Conservation (phyloP, 148 eudicot species). For the Polygonum maritimum region DNA sequence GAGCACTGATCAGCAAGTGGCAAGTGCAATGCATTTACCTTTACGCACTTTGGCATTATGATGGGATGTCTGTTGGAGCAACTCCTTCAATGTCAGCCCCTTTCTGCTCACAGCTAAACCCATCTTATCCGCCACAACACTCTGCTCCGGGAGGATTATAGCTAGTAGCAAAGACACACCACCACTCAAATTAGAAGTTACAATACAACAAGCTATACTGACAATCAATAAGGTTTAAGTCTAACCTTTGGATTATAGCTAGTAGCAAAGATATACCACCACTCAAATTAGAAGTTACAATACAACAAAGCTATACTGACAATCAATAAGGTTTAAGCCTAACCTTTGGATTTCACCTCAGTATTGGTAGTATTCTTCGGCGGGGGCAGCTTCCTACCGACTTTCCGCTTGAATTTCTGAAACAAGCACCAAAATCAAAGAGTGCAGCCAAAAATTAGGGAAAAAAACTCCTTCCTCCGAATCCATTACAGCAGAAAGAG, state of each 20-base stretch:
- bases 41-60: conserved; percentile 84
- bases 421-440: background rate
- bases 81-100: conserved; percentile 87
- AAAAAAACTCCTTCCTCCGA: background rate
- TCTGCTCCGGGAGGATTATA: conserved; percentile 88
- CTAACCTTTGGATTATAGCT: conserved; percentile 80
- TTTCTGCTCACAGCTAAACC: conserved; percentile 84
- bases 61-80: conserved; percentile 93
- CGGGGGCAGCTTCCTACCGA: conserved; percentile 88
- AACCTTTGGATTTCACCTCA: conserved; percentile 80
- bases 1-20: background rate
- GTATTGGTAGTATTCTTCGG: conserved; percentile 77
- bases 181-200: background rate
- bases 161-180: conserved; percentile 27
- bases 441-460: background rate
- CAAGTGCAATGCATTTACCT: conserved; percentile 34
- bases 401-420: conserved; percentile 76
- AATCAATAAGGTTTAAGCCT: background rate
- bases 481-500: background rate
- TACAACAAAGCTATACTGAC: background rate
- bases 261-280: conserved; percentile 12
- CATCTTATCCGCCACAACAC: conserved; percentile 73
- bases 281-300: background rate
- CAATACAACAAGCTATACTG: background rate
- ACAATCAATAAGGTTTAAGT: background rate